A percentile compares a stretch with the other conserved stretches of the same genome.
Evolutionary conservation across 306 rosid genomes (phyloP).

Genomic region (Castanea sativa): DNA sequence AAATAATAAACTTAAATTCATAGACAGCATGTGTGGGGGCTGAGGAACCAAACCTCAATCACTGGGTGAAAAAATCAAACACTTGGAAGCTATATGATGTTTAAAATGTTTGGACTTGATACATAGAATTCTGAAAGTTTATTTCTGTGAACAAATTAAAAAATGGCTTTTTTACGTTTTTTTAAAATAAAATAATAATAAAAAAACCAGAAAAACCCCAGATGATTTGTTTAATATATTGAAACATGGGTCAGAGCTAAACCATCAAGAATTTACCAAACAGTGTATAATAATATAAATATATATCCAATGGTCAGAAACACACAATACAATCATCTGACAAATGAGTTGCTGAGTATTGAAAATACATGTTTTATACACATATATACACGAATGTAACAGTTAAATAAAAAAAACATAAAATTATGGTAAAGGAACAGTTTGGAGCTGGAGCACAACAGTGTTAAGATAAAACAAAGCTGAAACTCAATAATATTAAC

Average conservation of each 20-base stretch:
- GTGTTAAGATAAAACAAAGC: neutral
- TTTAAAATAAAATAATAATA: too few species aligned
- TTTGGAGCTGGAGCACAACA: too few species aligned
- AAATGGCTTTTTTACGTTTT: too few species aligned
- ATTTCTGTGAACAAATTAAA: too few species aligned
- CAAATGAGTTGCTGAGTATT: neutral
- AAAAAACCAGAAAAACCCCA: too few species aligned
- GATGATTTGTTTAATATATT: neutral
- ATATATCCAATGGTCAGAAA: neutral
- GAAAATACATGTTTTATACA: neutral
- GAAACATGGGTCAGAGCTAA: neutral
- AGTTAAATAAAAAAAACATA: neutral
- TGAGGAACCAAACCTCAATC: neutral
- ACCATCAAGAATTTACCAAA: neutral
- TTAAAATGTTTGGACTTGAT: neutral
- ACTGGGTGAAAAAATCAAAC: neutral
- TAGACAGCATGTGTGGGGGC: conserved; percentile 12
- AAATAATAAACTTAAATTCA: neutral
- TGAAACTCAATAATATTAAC: neutral
- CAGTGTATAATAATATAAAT: neutral
- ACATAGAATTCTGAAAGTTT: neutral
- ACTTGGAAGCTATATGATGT: neutral
- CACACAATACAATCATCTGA: neutral
- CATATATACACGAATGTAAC: neutral
- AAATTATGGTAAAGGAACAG: too few species aligned